Evolutionary conservation across 495 filamentous ascomycete species (phyloP).

Genomic region (Collariella sp.): DNA sequence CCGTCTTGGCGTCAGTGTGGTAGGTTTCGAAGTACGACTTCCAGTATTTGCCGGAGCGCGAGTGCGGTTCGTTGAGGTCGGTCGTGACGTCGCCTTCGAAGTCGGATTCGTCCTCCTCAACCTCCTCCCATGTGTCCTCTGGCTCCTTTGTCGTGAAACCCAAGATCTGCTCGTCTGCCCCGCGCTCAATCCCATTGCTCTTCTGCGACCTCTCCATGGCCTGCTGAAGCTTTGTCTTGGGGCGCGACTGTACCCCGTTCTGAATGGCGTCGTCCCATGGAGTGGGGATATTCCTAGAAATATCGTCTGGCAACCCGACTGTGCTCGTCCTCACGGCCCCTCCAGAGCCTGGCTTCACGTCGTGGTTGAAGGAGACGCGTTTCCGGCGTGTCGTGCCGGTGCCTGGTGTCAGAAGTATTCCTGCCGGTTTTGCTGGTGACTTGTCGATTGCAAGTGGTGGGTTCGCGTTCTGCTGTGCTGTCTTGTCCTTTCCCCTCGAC

Average conservation of each 20-base stretch:
- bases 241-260: constrained; percentile 20
- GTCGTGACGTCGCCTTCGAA: constrained; percentile 53
- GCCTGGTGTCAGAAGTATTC: constrained; percentile 84
- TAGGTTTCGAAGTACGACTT: constrained; percentile 82
- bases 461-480: constrained; percentile 14
- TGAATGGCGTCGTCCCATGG: constrained; percentile 42
- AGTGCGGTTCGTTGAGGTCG: constrained; percentile 72
- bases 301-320: constrained; percentile 43
- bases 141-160: constrained; percentile 21
- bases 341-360: constrained; percentile 40
- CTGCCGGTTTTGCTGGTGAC: constrained; percentile 38
- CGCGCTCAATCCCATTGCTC: constrained; percentile 17
- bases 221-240: constrained; percentile 49
- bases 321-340: constrained; percentile 30
- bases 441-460: constrained; percentile 10
- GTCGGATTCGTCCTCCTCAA: constrained; percentile 27
- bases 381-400: constrained; percentile 70
- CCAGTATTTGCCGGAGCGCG: constrained; percentile 87
- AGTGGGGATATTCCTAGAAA: constrained; percentile 53
- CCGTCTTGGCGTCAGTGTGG: constrained; percentile 64
- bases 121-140: constrained; percentile 38
- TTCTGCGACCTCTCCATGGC: constrained; percentile 39
- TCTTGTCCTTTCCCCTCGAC: constrained; percentile 17
- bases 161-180: constrained; percentile 14
- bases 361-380: constrained; percentile 76